Conservation (phyloP, 2,329 filamentous ascomycete genomes). For the Penicillium palitans region DNA sequence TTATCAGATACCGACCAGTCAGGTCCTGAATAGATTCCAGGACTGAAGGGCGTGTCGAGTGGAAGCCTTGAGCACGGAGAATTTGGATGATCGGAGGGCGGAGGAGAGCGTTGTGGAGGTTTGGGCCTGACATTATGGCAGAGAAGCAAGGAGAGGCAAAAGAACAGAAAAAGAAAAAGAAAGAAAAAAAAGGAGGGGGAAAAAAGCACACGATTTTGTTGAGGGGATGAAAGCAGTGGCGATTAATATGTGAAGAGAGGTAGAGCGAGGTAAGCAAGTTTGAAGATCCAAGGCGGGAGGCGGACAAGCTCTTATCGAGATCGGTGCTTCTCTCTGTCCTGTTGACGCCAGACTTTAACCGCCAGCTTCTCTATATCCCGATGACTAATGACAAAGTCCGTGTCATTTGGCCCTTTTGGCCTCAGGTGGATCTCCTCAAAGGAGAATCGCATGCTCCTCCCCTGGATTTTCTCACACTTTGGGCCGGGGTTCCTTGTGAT, state of each 20-base stretch:
- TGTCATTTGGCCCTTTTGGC: neutral
- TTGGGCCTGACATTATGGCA: slow-evolving; percentile 47
- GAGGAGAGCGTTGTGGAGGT: slow-evolving; percentile 73
- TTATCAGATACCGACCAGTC: slow-evolving; percentile 73
- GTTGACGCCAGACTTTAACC: neutral
- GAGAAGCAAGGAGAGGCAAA: no score
- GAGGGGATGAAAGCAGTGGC: neutral
- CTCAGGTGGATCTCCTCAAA: neutral
- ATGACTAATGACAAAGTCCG: neutral
- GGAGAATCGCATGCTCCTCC: neutral
- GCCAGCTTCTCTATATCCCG: neutral
- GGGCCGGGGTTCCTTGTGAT: neutral
- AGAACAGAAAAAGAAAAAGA: no score
- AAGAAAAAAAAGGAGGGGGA: no score
- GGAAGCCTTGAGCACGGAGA: slow-evolving; percentile 86
- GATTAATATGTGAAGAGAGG: neutral
- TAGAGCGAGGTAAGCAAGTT: neutral
- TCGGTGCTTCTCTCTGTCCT: neutral
- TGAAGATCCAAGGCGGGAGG: slow-evolving; percentile 17
- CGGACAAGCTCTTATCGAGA: neutral
- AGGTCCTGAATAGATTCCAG: slow-evolving; percentile 87
- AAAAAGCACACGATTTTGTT: no score
- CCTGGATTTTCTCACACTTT: neutral
- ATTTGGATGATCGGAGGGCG: slow-evolving; percentile 88
- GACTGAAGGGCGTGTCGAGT: slow-evolving; percentile 75